Evolutionary conservation across 1,139 yeast genomes (phyloP).

Genomic region (Kodamaea alishanica): DNA sequence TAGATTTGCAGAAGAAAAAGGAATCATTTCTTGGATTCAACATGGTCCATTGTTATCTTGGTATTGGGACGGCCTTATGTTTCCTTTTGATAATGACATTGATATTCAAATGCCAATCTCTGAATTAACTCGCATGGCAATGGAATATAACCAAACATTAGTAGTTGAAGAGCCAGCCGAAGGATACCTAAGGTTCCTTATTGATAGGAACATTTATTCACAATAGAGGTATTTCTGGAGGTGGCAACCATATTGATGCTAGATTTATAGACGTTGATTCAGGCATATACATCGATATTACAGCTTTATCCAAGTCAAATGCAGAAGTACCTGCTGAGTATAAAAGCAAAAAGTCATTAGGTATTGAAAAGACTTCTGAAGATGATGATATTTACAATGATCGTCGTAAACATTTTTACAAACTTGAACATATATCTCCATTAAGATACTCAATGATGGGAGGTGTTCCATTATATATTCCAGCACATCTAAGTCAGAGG

Average conservation of each 20-base stretch:
- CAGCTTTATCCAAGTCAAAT: slow-evolving; percentile 20
- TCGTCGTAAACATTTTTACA: slow-evolving; percentile 23
- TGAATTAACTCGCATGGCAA: slow-evolving; percentile 16
- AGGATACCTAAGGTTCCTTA: slow-evolving; percentile 24
- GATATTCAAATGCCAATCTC: slow-evolving; percentile 22
- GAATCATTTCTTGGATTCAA: slow-evolving; percentile 26
- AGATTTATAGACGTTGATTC: slow-evolving; percentile 27
- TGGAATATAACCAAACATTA: slow-evolving; percentile 19
- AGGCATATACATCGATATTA: slow-evolving; percentile 27
- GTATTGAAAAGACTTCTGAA: slow-evolving; percentile 13
- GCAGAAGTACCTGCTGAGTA: slow-evolving; percentile 8
- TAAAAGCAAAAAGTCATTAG: slow-evolving; percentile 9
- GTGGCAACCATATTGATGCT: slow-evolving; percentile 25
- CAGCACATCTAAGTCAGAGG: slow-evolving; percentile 14
- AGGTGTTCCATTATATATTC: slow-evolving; percentile 20
- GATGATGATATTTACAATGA: slow-evolving; percentile 21
- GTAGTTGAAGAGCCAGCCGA: slow-evolving; percentile 23
- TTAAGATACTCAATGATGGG: slow-evolving; percentile 18
- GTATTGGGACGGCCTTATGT: slow-evolving; percentile 24
- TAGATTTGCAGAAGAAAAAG: slow-evolving; percentile 34
- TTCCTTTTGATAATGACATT: slow-evolving; percentile 20
- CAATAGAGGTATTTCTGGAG: slow-evolving; percentile 20
- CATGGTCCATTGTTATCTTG: slow-evolving; percentile 22
- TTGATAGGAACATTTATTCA: slow-evolving; percentile 27
- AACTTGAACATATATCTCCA: slow-evolving; percentile 21